Conservation (phyloP, 192 early-diverging fungal genomes). For the Thoreauomyces humboldtii region DNA sequence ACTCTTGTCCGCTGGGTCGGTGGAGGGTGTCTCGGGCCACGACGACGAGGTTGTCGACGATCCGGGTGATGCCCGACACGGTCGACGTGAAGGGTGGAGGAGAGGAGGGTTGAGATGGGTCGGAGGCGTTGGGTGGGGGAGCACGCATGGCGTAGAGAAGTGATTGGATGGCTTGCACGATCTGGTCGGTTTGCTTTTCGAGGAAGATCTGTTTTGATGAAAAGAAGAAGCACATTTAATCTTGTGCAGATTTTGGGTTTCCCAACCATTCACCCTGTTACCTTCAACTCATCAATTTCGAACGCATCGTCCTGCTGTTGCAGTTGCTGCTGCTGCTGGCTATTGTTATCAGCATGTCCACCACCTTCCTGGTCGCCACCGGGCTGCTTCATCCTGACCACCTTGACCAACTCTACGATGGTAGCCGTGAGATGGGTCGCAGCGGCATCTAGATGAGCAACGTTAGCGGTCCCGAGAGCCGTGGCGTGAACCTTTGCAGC, state of each 20-base stretch:
- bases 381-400: slow-evolving; percentile 37
- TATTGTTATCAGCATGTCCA: slow-evolving; percentile 28
- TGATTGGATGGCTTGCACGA: slow-evolving; percentile 76
- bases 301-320: slow-evolving; percentile 4
- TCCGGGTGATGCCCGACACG: slow-evolving; percentile 54
- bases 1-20: slow-evolving; percentile 32
- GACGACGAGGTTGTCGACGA: slow-evolving; percentile 56
- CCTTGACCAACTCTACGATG: slow-evolving; percentile 74
- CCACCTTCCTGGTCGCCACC: not conserved
- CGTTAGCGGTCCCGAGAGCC: slow-evolving; percentile 53
- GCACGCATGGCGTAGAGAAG: slow-evolving; percentile 61
- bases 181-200: slow-evolving; percentile 68
- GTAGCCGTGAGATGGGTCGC: slow-evolving; percentile 75
- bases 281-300: slow-evolving; percentile 48
- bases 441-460: slow-evolving; percentile 77
- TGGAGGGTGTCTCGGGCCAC: slow-evolving; percentile 51
- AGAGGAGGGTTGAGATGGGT: too few species aligned
- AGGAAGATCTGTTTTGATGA: slow-evolving; percentile 51
- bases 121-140: too few species aligned
- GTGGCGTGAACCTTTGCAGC: slow-evolving; percentile 78
- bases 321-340: too few species aligned
- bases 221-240: slow-evolving; percentile 1
- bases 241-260: too few species aligned
- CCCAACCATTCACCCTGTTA: too few species aligned
- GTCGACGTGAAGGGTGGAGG: slow-evolving; percentile 53